Percentiles rank a stretch among this genome's conserved stretches.
phyloP scores from a whole-genome alignment of 192 early-diverging fungal genomes.

The Radiomyces spectabilis region DNA sequence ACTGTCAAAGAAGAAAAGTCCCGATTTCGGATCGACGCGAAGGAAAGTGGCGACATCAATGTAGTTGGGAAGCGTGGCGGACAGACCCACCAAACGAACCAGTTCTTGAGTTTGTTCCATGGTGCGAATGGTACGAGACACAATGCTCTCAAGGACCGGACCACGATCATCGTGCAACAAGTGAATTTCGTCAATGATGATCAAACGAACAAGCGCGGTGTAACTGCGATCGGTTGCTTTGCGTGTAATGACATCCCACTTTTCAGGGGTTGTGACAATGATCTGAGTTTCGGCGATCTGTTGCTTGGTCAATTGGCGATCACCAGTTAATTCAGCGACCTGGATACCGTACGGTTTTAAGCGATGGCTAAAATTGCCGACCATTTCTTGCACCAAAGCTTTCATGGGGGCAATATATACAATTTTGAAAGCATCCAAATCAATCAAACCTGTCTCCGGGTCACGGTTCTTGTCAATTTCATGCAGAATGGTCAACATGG shows the following conservation, averaged over 20 bases:
- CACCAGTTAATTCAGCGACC: constrained; percentile 97
- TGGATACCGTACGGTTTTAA: constrained; percentile 72
- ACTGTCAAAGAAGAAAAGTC: constrained; percentile 92
- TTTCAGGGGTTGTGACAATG: constrained; percentile 98
- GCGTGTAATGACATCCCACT: constrained; percentile 98
- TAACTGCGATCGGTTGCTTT: constrained; percentile 97
- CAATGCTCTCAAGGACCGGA: constrained; percentile 90
- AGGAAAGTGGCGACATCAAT: constrained; percentile 91
- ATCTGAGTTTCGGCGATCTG: constrained; percentile 95
- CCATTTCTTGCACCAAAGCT: constrained; percentile 97
- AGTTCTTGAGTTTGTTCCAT: constrained; percentile 87
- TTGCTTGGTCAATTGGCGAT: constrained; percentile 93
- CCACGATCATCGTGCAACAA: constrained; percentile 96
- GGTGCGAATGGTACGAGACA: constrained; percentile 75
- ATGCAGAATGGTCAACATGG: constrained; percentile 91
- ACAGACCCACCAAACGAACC: constrained; percentile 87
- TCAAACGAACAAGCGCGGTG: constrained; percentile 57
- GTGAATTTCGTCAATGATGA: constrained; percentile 98
- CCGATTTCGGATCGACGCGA: constrained; percentile 71
- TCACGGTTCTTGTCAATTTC: constrained; percentile 80
- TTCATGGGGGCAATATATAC: constrained; percentile 99
- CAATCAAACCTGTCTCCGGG: constrained; percentile 60
- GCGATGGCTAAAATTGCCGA: constrained; percentile 75
- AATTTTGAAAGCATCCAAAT: constrained; percentile 88
- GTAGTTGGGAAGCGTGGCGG: constrained; percentile 95